Base-by-base conservation (phyloP, 371 early-diverging fungal genomes). In the Choanephora cucurbitarum region DNA sequence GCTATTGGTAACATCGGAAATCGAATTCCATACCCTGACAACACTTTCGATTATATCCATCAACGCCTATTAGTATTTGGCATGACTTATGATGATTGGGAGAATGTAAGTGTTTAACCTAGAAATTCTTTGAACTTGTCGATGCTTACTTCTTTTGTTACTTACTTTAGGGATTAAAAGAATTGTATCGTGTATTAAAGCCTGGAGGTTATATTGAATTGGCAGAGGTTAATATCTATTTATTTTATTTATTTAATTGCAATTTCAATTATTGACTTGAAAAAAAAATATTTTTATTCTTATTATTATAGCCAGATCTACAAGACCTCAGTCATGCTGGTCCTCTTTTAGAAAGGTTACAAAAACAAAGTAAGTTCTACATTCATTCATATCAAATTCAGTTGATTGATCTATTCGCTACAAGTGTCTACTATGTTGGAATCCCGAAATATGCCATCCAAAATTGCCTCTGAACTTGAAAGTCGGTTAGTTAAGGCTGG, bases 161-260 rank as follows among this genome's bases (percentile, higher is more conserved):
- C 33, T 7, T 31, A 21, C 19, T 31, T 17, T 45, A 55, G 51
- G 45, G 45, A 3, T 34, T 57, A 7, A 43, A 46, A 28, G 53
- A 62, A 18, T 14, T 57, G 1, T 57, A 41, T 21, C 43, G 53
- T 11, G 44, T 49, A 9, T 48, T 62, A 10, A 62, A 62, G 19
- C 63, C 63, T 24, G 63, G 57, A 14, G 63, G 63, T 7, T 48
- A 55, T 28, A 28, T 77, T 11, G 72, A 77, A 39, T 42, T 77
- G 8, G 66, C 60, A 23, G 77, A 77, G 57, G 69, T 72, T n/a
- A 59, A 54, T 67, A 55, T 6, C 6, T 5, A 3, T 43, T 2
- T 19, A 43, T 7, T 17, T 13, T n/a, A n/a, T n/a, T n/a, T n/a
- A n/a, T n/a, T n/a, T n/a, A n/a, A n/a, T n/a, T n/a, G n/a, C n/a